These are phyloP conservation scores for Curvularia hawaiiensis DNA, from an alignment of 2,329 filamentous ascomycete species.

Conservation along the genomic window DNA sequence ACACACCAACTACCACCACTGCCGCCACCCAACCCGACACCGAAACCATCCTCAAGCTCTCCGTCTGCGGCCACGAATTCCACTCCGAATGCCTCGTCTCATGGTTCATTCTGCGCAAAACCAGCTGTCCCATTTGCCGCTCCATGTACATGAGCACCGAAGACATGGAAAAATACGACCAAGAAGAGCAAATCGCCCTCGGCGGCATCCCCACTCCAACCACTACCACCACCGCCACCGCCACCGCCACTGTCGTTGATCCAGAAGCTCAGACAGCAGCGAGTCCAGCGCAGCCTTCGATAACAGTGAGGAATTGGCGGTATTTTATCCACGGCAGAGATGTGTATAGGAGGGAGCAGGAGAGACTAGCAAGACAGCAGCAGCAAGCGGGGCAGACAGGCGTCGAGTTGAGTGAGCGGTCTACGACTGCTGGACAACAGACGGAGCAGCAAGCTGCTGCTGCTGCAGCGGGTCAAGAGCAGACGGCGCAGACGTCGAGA, in stretches of 20 bases:
- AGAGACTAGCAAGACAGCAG: not conserved
- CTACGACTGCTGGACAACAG: not conserved
- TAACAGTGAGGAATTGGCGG: constrained; percentile 17
- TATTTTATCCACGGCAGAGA: constrained; percentile 16
- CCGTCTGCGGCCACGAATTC: constrained; percentile 38
- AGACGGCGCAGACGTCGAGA: not conserved
- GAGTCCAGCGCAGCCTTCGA: not conserved
- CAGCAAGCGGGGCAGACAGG: constrained; percentile 6
- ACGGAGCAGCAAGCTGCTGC: not conserved
- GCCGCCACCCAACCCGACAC: constrained; percentile 7
- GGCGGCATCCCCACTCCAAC: not conserved
- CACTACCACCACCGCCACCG: not conserved
- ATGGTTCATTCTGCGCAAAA: constrained; percentile 39
- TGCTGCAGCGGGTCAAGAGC: not conserved
- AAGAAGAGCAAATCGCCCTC: constrained; percentile 16
- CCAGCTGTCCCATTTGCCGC: constrained; percentile 40
- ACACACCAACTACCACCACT: not conserved
- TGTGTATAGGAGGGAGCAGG: not conserved
- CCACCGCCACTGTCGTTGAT: not conserved
- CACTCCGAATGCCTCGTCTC: constrained; percentile 40
- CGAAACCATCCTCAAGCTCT: constrained; percentile 35
- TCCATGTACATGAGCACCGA: constrained; percentile 34
- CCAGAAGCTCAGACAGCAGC: constrained; percentile 2
- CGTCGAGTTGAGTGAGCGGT: constrained; percentile 3
- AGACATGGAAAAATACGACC: constrained; percentile 22